Conservation (phyloP, 495 filamentous ascomycete genomes). For the Penicillium ucsense region DNA sequence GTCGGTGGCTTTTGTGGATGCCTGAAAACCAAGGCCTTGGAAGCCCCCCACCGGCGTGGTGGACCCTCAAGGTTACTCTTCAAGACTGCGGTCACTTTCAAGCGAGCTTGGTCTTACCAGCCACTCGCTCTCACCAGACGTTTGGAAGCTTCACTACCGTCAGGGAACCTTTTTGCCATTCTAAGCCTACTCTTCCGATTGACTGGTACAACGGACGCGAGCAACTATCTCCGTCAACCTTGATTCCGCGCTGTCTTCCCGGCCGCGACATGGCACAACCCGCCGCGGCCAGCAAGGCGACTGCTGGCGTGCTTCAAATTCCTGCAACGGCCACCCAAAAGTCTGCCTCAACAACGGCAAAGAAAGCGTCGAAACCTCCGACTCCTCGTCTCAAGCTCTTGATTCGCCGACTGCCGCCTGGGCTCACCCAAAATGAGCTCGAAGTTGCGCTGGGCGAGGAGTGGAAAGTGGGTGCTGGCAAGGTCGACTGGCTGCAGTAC, state of each 20-base stretch:
- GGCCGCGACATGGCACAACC: slow-evolving; percentile 23
- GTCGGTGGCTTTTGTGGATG: too few species aligned
- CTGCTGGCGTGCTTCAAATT: slow-evolving; percentile 51
- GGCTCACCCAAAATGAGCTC: slow-evolving; percentile 74
- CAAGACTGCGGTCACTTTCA: too few species aligned
- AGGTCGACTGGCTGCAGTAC: slow-evolving; percentile 74
- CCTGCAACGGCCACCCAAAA: slow-evolving; percentile 50
- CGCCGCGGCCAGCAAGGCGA: slow-evolving; percentile 24
- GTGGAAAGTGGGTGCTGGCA: slow-evolving; percentile 70
- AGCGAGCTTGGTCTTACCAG: too few species aligned
- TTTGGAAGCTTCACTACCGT: too few species aligned
- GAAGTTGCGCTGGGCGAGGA: slow-evolving; percentile 63
- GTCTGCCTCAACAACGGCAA: slow-evolving; percentile 33
- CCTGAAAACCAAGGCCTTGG: too few species aligned
- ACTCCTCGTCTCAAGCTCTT: slow-evolving; percentile 69
- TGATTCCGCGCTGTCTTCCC: neutral
- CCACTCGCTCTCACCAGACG: too few species aligned
- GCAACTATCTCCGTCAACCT: too few species aligned
- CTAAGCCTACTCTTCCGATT: too few species aligned
- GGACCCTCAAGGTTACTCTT: too few species aligned
- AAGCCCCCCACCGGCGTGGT: too few species aligned
- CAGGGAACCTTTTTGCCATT: too few species aligned
- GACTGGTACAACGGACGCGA: too few species aligned
- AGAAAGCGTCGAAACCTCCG: slow-evolving; percentile 44
- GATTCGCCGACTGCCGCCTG: slow-evolving; percentile 77